Percentiles rank a stretch among this genome's conserved stretches.
These are phyloP conservation scores for Polyporus arcularius DNA, from an alignment of 768 basidiomycete genomes.

Conservation along the genomic window DNA sequence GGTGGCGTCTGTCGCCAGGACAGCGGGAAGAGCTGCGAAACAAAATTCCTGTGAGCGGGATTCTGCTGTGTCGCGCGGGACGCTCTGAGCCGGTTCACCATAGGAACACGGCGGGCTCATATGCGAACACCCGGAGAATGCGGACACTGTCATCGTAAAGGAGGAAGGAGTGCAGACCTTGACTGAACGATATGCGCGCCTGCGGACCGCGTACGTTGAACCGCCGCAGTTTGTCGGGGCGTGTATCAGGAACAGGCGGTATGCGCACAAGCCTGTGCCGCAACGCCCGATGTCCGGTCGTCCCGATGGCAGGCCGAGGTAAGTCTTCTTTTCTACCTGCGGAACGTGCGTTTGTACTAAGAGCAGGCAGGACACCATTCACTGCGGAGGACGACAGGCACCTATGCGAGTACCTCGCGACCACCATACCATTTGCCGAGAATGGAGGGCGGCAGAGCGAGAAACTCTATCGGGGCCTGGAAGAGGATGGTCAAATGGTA, in stretches of 20 bases:
- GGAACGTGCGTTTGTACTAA: not conserved
- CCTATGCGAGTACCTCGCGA: slow-evolving; percentile 12
- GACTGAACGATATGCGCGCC: slow-evolving; percentile 1
- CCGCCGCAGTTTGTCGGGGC: slow-evolving; percentile 7
- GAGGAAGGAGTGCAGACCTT: slow-evolving; percentile 1
- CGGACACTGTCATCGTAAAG: slow-evolving; percentile 18
- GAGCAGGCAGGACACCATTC: not conserved
- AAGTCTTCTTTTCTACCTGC: not conserved
- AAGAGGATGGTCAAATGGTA: not conserved
- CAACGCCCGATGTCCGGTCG: slow-evolving; percentile 17
- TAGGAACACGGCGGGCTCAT: slow-evolving; percentile 18
- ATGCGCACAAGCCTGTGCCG: slow-evolving; percentile 23
- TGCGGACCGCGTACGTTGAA: slow-evolving; percentile 11
- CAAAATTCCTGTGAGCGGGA: slow-evolving; percentile 1
- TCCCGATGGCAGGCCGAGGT: not conserved
- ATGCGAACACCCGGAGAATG: not conserved
- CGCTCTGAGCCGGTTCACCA: not conserved
- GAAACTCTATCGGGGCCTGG: not conserved
- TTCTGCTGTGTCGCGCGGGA: not conserved
- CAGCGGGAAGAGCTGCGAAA: not conserved
- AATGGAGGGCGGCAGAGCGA: slow-evolving; percentile 12
- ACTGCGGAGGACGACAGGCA: slow-evolving; percentile 17
- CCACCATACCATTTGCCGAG: not conserved
- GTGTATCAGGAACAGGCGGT: slow-evolving; percentile 11
- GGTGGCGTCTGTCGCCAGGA: not conserved